Conservation (phyloP, 2,329 filamentous ascomycete species). For the Calonectria naviculata region DNA sequence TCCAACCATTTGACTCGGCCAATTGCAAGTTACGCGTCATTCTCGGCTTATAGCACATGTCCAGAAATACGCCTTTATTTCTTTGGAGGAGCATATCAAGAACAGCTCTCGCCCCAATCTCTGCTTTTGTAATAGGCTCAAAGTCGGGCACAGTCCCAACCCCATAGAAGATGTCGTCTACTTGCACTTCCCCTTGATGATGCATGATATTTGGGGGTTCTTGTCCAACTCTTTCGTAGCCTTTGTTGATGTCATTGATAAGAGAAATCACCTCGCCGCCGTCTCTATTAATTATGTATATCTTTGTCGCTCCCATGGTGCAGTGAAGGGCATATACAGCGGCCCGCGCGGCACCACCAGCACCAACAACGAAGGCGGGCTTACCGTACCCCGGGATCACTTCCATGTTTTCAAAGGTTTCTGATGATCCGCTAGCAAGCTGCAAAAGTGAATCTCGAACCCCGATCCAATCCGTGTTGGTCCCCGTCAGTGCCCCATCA, state of each 20-base stretch:
- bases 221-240: not conserved
- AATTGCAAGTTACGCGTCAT: not conserved
- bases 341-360: not conserved
- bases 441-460: not conserved
- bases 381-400: not conserved
- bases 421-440: not conserved
- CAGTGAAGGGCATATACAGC: not conserved
- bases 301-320: not conserved
- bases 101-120: not conserved
- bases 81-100: not conserved
- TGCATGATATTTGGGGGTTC: too few relatives aligned
- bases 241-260: not conserved
- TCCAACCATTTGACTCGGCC: not conserved
- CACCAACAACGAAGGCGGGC: not conserved
- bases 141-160: not conserved
- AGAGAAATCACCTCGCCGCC: not conserved
- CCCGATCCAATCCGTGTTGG: not conserved
- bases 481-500: not conserved
- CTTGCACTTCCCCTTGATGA: not conserved
- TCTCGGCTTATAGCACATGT: not conserved
- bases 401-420: not conserved
- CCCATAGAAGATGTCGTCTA: not conserved
- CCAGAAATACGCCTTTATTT: not conserved
- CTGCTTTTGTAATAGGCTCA: not conserved
- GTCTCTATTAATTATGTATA: not conserved